A percentile compares a stretch with the other conserved stretches of the same genome.
These are phyloP conservation scores for Emmonsia crescens DNA, from an alignment of 2,329 filamentous ascomycete genomes.

Conservation along the genomic window DNA sequence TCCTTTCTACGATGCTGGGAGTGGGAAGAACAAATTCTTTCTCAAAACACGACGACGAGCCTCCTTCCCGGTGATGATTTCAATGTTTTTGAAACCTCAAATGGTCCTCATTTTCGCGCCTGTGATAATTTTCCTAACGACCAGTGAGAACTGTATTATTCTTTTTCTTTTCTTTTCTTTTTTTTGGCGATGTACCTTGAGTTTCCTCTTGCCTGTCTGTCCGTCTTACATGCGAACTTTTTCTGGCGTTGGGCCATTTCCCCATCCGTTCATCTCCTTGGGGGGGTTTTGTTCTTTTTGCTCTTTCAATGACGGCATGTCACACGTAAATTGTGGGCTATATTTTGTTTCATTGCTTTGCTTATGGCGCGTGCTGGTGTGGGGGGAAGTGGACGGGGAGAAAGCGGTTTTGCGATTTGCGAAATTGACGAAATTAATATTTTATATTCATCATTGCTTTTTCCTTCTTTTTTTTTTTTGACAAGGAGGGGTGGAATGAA, in stretches of 20 bases:
- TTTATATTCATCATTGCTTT: background rate
- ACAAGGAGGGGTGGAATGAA: background rate
- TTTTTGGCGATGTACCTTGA: background rate
- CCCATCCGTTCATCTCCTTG: background rate
- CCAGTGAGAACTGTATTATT: background rate
- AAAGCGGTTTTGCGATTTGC: background rate
- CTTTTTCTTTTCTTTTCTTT: background rate
- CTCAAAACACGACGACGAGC: background rate
- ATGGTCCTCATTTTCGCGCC: background rate
- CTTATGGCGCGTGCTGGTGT: background rate
- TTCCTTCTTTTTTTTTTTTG: background rate
- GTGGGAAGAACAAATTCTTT: background rate
- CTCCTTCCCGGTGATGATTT: background rate
- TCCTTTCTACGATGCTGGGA: background rate
- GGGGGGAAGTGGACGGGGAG: background rate
- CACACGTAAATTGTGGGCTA: background rate
- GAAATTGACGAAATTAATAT: background rate
- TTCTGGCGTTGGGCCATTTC: constrained; percentile 1
- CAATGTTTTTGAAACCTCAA: background rate
- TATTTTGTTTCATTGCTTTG: background rate
- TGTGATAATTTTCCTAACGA: background rate
- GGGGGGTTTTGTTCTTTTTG: background rate
- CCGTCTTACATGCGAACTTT: background rate
- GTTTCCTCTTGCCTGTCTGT: background rate
- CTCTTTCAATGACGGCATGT: background rate